These are phyloP conservation scores for Scalesia atractyloides DNA, from an alignment of 129 eudicot species.

Conservation along the genomic window DNA sequence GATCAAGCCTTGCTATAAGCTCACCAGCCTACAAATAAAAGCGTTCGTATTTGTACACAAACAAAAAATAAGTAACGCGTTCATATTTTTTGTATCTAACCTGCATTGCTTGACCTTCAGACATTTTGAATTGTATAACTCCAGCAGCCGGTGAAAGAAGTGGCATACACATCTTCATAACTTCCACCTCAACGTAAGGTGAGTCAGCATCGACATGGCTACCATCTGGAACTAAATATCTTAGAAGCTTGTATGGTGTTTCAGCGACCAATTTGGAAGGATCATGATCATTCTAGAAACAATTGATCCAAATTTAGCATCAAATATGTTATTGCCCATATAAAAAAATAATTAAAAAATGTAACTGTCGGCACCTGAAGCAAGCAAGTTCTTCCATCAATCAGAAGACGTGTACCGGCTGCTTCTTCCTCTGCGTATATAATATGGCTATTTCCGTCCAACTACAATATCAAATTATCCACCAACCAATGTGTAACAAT, in stretches of 20 bases:
- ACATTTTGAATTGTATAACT: slow-evolving; percentile 67
- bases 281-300: slow-evolving; percentile 89
- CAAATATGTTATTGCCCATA: too few species aligned
- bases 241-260: slow-evolving; percentile 95
- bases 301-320: too few species aligned
- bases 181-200: slow-evolving; percentile 98
- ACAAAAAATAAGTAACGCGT: background rate
- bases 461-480: slow-evolving; percentile 44
- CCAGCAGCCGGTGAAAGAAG: slow-evolving; percentile 99
- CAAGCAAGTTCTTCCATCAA: slow-evolving; percentile 99
- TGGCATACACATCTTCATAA: slow-evolving; percentile 99
- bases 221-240: slow-evolving; percentile 75
- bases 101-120: slow-evolving; percentile 99
- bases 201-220: slow-evolving; percentile 96
- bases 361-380: slow-evolving; percentile 69
- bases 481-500: too few species aligned
- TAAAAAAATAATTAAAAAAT: background rate
- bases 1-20: slow-evolving; percentile 88
- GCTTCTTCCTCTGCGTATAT: slow-evolving; percentile 99
- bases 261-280: slow-evolving; percentile 93
- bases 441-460: slow-evolving; percentile 96
- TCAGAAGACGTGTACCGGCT: slow-evolving; percentile 97
- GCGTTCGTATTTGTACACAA: too few species aligned
- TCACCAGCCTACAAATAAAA: slow-evolving; percentile 73
- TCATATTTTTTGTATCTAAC: slow-evolving; percentile 33